These are phyloP conservation scores for Perilla frutescens DNA, from an alignment of 257 asterid species.

Conservation along the genomic window DNA sequence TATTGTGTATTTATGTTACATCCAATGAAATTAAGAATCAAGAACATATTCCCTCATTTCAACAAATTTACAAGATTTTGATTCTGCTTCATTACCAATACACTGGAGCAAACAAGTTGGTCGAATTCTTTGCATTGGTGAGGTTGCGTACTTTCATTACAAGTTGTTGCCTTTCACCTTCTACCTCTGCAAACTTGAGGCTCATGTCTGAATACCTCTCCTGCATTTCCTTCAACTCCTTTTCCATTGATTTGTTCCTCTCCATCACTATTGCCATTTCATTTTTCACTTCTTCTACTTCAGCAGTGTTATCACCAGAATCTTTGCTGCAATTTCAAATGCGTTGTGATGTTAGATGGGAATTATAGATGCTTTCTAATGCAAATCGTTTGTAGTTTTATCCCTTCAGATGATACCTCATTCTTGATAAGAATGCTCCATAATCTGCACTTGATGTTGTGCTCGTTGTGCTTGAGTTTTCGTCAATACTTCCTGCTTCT, in stretches of 20 bases:
- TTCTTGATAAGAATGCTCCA: background rate
- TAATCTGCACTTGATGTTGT: background rate
- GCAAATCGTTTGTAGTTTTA: background rate
- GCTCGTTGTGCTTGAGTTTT: background rate
- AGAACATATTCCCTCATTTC: constrained; percentile 5
- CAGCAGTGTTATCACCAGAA: background rate
- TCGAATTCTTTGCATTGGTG: constrained; percentile 50
- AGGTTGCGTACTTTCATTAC: constrained; percentile 81
- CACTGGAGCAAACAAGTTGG: background rate
- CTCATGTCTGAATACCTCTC: constrained; percentile 90
- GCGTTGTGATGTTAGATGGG: constrained; percentile 20
- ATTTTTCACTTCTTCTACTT: constrained; percentile 30
- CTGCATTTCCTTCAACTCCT: constrained; percentile 85
- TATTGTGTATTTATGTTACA: constrained; percentile 29
- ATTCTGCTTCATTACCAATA: constrained; percentile 15
- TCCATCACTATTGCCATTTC: constrained; percentile 54
- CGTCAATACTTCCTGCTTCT: background rate
- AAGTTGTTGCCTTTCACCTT: constrained; percentile 91
- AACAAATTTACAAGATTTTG: constrained; percentile 43
- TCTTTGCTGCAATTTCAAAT: constrained; percentile 31
- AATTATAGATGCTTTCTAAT: background rate
- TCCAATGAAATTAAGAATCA: constrained; percentile 38
- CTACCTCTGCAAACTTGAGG: constrained; percentile 93
- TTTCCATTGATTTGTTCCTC: constrained; percentile 64
- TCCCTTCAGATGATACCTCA: constrained; percentile 22